Evolutionary conservation across 2,329 filamentous ascomycete species (phyloP), one percentile per base, ranked within the genome.

Genomic region (Talaromyces verruculosus): DNA sequence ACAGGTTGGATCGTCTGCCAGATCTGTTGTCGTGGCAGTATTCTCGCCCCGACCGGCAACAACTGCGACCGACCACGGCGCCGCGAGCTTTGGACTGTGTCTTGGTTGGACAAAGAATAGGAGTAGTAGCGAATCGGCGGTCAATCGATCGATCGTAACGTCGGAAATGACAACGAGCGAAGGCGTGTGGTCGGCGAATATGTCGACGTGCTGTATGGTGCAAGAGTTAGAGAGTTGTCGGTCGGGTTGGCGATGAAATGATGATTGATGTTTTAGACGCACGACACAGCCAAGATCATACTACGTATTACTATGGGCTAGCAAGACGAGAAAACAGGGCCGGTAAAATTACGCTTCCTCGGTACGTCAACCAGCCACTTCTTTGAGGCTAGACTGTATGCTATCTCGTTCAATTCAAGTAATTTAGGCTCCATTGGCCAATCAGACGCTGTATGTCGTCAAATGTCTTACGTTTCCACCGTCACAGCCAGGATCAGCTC

Each of bases 61-160:
- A 41, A 49, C 49, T 49, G 45, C 49, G 64, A 59, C 59, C 43
- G 59, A 61, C 64, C 49, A 58, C 59, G 64, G 37, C 49, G 39
- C 35, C 59, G 49, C 33, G 39, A 49, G 45, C 37, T 28, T 62
- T 5, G 22, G 3, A 39, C 43, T 35, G 30, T 5, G 19, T 28
- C 15, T 15, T 25, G 33, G 47, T 30, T n/a, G 22, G 39, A 58
- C 41, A 49, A 30, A 58, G 30, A 49, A 64, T 28, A 19, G 33
- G 33, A 22, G 11, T 37, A 22, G n/a, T 37, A 22, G n/a, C 33
- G 25, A 37, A 64, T 37, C 17, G 51, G 62, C 28, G 17, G 28
- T 22, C 51, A 37, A 35, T 35, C 30, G 51, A 53, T 55, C 17
- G 17, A 19, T 55, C 10, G 51, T 35, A 35, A 4, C 51, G 51